Conservation (phyloP, 176 grass and related monocot genomes). For the Bolboschoenus planiculmis region DNA sequence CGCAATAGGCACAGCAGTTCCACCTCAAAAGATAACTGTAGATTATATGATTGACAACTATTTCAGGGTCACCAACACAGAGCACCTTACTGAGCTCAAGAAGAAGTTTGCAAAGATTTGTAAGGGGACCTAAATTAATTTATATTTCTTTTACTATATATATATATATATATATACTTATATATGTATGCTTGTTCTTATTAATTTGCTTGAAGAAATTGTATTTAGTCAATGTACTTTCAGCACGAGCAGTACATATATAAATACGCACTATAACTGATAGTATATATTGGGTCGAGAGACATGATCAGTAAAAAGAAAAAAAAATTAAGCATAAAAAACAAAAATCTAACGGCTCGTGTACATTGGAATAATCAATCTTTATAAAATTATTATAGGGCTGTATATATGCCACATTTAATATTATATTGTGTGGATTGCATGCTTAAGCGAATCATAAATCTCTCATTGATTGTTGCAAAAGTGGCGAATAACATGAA, state of each 20-base stretch:
- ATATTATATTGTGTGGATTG: background rate
- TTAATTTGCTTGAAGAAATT: too few species aligned
- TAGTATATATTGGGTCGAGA: too few species aligned
- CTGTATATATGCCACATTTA: background rate
- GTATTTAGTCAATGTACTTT: background rate
- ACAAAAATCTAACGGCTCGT: background rate
- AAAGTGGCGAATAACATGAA: background rate
- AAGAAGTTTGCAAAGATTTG: conserved; percentile 17
- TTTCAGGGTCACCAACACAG: background rate
- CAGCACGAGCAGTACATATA: background rate
- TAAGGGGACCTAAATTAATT: too few species aligned
- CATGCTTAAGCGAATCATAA: background rate
- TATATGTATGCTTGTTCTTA: background rate
- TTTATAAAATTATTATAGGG: background rate
- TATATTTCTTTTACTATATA: too few species aligned
- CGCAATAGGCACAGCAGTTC: background rate
- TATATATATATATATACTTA: too few species aligned
- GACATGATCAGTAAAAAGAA: too few species aligned
- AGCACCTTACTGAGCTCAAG: conserved; percentile 10
- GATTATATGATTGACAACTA: background rate
- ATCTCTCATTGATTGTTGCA: background rate
- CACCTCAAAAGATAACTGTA: background rate
- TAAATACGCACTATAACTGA: too few species aligned
- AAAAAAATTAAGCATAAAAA: background rate
- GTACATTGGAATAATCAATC: too few species aligned